Evolutionary conservation across 2,329 filamentous ascomycete genomes (phyloP).

Genomic region (Fusarium euwallaceae): DNA sequence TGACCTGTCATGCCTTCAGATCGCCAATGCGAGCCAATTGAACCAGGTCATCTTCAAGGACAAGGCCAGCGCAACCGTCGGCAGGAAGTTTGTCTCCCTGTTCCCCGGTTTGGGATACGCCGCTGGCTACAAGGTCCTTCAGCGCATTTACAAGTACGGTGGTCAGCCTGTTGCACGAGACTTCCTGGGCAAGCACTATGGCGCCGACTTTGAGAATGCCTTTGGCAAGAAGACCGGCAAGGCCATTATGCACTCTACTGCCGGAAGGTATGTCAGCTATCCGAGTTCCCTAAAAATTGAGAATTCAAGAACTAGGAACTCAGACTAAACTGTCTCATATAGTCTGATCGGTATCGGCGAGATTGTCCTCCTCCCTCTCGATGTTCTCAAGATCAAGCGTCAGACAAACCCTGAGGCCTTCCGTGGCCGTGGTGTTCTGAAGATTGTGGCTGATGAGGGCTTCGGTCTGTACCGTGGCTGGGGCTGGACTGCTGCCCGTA

Average conservation of each 20-base stretch:
- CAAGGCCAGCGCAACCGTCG: slow-evolving; percentile 77
- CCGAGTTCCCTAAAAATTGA: background rate
- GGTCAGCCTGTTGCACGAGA: slow-evolving; percentile 96
- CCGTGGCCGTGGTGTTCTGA: slow-evolving; percentile 89
- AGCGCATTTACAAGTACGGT: slow-evolving; percentile 98
- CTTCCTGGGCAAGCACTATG: slow-evolving; percentile 84
- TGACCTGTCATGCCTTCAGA: slow-evolving; percentile 44
- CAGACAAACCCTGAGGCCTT: slow-evolving; percentile 99
- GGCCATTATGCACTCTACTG: slow-evolving; percentile 97
- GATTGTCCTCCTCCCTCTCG: slow-evolving; percentile 92
- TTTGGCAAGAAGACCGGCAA: slow-evolving; percentile 99
- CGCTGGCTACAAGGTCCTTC: slow-evolving; percentile 96
- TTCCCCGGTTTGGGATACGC: slow-evolving; percentile 98
- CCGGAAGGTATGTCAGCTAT: slow-evolving; percentile 75
- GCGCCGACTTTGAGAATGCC: slow-evolving; percentile 84
- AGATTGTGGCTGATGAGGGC: slow-evolving; percentile 92
- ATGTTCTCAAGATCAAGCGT: slow-evolving; percentile 99
- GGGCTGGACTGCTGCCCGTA: slow-evolving; percentile 97
- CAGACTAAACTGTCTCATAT: slow-evolving; percentile 36
- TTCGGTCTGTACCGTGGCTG: slow-evolving; percentile 96
- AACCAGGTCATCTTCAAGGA: slow-evolving; percentile 96
- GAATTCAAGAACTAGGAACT: background rate
- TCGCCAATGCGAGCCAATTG: slow-evolving; percentile 67
- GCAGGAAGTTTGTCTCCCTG: slow-evolving; percentile 89
- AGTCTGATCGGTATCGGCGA: slow-evolving; percentile 97